phyloP scores from a whole-genome alignment of 179 eudicot species.

The Sideroxylon spinosum region DNA sequence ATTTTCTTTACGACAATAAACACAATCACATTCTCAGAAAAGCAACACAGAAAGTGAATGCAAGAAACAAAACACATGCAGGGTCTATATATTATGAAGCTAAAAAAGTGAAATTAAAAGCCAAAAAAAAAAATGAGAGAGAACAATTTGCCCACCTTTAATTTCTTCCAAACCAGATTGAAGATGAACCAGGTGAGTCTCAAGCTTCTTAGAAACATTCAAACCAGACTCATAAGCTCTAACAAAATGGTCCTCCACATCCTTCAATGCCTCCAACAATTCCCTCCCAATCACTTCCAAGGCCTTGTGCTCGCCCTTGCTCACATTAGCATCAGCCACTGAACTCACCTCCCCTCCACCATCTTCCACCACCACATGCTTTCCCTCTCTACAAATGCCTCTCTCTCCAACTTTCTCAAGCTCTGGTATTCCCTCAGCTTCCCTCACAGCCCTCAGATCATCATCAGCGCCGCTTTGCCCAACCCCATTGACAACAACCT shows the following conservation, averaged over 20 bases:
- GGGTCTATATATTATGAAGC: not conserved
- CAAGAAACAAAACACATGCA: not conserved
- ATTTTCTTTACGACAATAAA: too few relatives aligned
- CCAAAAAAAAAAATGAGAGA: not conserved
- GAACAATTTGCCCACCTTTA: constrained; percentile 20
- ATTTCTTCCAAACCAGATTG: constrained; percentile 22
- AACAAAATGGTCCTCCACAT: constrained; percentile 38
- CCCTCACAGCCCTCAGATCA: constrained; percentile 5
- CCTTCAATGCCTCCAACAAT: constrained; percentile 42
- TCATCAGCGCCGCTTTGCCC: constrained; percentile 10
- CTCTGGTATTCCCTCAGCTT: constrained; percentile 11
- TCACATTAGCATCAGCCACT: constrained; percentile 12
- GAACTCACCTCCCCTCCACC: too few relatives aligned
- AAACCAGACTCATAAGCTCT: constrained; percentile 38
- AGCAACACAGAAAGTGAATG: not conserved
- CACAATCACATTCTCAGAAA: too few relatives aligned
- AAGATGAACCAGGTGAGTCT: constrained; percentile 25
- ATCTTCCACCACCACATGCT: too few relatives aligned
- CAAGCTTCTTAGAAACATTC: constrained; percentile 49
- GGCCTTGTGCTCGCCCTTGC: constrained; percentile 4
- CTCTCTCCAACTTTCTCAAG: constrained; percentile 11
- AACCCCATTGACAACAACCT: too few relatives aligned
- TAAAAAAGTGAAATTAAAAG: not conserved
- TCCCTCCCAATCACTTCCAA: constrained; percentile 20
- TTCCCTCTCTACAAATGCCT: not conserved